Evolutionary conservation across 2,329 filamentous ascomycete species (phyloP), one percentile per base, ranked within the genome.

Genomic region (Colletotrichum lini): DNA sequence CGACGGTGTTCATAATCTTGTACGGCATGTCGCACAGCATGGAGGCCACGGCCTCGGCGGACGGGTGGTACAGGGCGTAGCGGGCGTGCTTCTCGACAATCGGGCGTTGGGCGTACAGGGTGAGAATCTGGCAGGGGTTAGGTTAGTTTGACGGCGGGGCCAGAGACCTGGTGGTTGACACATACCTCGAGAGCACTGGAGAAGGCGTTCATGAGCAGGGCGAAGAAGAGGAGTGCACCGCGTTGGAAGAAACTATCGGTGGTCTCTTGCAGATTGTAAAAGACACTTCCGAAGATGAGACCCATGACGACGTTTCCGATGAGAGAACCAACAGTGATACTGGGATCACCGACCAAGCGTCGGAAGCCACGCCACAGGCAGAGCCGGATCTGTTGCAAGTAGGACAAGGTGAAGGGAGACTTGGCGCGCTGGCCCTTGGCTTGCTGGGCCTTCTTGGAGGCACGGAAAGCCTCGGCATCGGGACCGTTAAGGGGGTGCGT

Each of bases 61-160:
- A 95, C 0, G 95, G 94, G 77, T 97, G 95, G 77, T 98, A 97
- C 21, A 98, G 87, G 21, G 95, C 94, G 79, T 97, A 98, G 69
- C 93, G 90, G 67, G 88, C 84, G 76, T 98, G 95, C 80, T 98
- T 98, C 79, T 98, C 94, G 72, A 98, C 94, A 76, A 98, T 97
- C 1, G 93, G 93, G 47, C 95, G 92, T 88, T 98, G 95, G 2
- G 93, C 90, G 79, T 96, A 98, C 5, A 98, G 87, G 0, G 93
- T 95, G 44, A 96, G 82, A 78, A 98, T 96, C 86, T 92, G 72
- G 0, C 3, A 0, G 2, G 0, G n/a, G 67, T 73, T 12, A 0
- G 21, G 67, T 73, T 13, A 74, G 70, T 18, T 72, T 16, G 63
- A 65, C 18, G 1, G 6, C 2, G 6, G 2, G 21, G 10, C 2